These are phyloP conservation scores for Chaetomiaceae sp. DNA, from an alignment of 2,329 filamentous ascomycete genomes.

Conservation along the genomic window DNA sequence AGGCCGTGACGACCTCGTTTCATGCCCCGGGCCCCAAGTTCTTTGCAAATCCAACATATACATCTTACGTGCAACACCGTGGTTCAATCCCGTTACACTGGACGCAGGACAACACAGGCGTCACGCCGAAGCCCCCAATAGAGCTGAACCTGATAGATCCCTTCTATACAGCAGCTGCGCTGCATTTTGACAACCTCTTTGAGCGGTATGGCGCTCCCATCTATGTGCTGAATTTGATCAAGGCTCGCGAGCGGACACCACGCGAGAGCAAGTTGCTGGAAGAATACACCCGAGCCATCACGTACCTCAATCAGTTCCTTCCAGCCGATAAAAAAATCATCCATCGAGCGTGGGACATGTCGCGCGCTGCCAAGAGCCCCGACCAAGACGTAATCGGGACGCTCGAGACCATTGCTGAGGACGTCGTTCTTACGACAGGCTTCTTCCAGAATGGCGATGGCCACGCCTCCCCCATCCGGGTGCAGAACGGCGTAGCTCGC, in stretches of 20 bases:
- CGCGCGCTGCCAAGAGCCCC: slow-evolving; percentile 82
- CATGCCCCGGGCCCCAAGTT: slow-evolving; percentile 82
- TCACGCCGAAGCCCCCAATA: slow-evolving; percentile 94
- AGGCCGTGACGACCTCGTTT: slow-evolving; percentile 90
- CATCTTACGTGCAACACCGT: slow-evolving; percentile 93
- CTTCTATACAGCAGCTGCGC: slow-evolving; percentile 86
- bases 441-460: slow-evolving; percentile 93
- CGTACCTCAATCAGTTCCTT: slow-evolving; percentile 91
- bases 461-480: slow-evolving; percentile 57
- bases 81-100: slow-evolving; percentile 96
- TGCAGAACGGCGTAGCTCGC: slow-evolving; percentile 88
- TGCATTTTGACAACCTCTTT: slow-evolving; percentile 95
- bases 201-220: slow-evolving; percentile 88
- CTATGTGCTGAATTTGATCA: slow-evolving; percentile 88
- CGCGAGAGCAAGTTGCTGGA: slow-evolving; percentile 85
- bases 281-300: slow-evolving; percentile 82
- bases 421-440: slow-evolving; percentile 77
- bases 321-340: slow-evolving; percentile 80
- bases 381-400: slow-evolving; percentile 93
- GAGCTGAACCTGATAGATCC: slow-evolving; percentile 93
- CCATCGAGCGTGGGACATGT: slow-evolving; percentile 98
- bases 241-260: slow-evolving; percentile 80
- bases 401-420: slow-evolving; percentile 82
- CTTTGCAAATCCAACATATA: slow-evolving; percentile 86
- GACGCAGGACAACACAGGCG: slow-evolving; percentile 93